These are phyloP conservation scores for Backusella parvicylindrica DNA, from an alignment of 192 early-diverging fungal species.

Conservation along the genomic window DNA sequence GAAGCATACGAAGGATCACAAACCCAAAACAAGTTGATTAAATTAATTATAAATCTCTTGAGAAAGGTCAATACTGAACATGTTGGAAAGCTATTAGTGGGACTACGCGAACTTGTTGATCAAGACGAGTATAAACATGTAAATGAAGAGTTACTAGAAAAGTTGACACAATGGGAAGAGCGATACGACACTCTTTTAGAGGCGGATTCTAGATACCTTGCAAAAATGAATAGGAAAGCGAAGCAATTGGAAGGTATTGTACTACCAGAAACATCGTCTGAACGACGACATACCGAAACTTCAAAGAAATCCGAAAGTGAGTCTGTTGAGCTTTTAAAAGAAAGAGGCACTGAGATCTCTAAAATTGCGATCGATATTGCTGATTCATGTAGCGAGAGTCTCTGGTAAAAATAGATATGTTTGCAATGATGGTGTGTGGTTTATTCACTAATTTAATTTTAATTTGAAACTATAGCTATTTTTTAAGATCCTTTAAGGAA, in stretches of 20 bases:
- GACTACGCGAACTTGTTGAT: conserved; percentile 1
- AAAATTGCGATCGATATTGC: conserved; percentile 35
- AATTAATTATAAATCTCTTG: conserved; percentile 35
- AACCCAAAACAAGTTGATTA: background rate
- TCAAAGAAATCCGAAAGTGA: conserved; percentile 39
- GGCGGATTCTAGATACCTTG: background rate
- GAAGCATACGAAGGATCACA: conserved; percentile 32
- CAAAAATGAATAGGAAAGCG: background rate
- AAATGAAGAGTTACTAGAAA: background rate
- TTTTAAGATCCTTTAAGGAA: conserved; percentile 49
- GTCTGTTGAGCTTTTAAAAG: conserved; percentile 27
- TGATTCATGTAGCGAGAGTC: conserved; percentile 34
- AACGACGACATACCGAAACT: conserved; percentile 42
- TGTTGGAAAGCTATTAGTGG: conserved; percentile 3
- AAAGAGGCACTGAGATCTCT: conserved; percentile 36
- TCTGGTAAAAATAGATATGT: conserved; percentile 38
- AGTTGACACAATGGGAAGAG: background rate
- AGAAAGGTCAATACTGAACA: conserved; percentile 26
- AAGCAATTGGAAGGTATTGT: conserved; percentile 32
- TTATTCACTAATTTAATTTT: background rate
- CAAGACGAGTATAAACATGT: background rate
- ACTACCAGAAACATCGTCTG: conserved; percentile 17
- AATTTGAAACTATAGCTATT: background rate
- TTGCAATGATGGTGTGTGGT: background rate
- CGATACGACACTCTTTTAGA: background rate